A percentile compares a stretch with the other conserved stretches of the same genome.
Evolutionary conservation across 495 filamentous ascomycete species (phyloP).

Genomic region (Tuber aestivum): DNA sequence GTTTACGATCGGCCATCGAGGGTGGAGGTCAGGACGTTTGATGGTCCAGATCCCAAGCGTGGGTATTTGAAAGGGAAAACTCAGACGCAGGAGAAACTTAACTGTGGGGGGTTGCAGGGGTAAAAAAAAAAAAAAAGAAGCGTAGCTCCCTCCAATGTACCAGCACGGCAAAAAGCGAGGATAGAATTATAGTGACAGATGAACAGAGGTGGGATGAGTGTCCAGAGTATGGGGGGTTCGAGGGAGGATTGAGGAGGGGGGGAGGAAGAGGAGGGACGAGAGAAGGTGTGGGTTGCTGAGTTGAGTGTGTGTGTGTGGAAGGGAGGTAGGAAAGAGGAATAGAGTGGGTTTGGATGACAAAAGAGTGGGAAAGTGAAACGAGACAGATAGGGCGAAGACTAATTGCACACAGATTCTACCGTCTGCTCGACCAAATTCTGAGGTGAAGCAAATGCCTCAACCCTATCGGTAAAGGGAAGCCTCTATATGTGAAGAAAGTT

Average conservation of each 20-base stretch:
- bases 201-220: neutral
- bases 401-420: neutral
- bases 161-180: neutral
- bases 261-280: neutral
- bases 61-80: constrained; percentile 1
- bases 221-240: neutral
- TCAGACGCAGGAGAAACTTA: constrained; percentile 2
- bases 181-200: constrained; percentile 5
- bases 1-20: constrained; percentile 41
- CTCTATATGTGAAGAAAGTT: constrained; percentile 3
- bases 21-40: constrained; percentile 14
- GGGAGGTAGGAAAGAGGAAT: neutral
- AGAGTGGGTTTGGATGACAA: neutral
- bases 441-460: constrained; percentile 5
- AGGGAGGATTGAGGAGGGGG: neutral
- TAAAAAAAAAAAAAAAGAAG: neutral
- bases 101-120: neutral
- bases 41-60: neutral
- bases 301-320: neutral
- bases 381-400: neutral
- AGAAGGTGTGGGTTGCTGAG: neutral
- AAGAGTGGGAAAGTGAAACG: neutral
- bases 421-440: neutral
- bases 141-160: neutral
- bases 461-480: neutral